Evolutionary conservation across 495 filamentous ascomycete genomes (phyloP).

Genomic region (Chlorociboria aeruginascens): DNA sequence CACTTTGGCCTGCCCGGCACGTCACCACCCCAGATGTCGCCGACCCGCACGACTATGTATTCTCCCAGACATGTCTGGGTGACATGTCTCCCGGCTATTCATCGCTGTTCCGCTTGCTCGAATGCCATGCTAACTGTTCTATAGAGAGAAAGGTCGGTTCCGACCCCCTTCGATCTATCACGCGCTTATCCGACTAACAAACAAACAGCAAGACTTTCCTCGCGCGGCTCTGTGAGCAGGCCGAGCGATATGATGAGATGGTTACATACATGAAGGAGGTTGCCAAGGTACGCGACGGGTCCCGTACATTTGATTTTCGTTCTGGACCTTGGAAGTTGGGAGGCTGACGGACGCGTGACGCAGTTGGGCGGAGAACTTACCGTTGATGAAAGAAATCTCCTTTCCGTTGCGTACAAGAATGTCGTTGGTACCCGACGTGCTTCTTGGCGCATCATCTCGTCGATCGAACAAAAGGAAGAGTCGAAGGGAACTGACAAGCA

Average conservation of each 20-base stretch:
- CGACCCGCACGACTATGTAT: too few relatives aligned
- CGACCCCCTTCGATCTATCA: background rate
- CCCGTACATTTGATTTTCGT: background rate
- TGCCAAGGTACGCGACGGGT: constrained; percentile 62
- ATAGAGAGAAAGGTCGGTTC: constrained; percentile 73
- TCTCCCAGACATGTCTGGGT: too few relatives aligned
- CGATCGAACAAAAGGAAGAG: constrained; percentile 99
- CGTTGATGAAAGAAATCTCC: constrained; percentile 97
- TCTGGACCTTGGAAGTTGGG: background rate
- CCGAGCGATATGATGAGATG: constrained; percentile 99
- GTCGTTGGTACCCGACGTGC: constrained; percentile 97
- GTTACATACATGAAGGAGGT: constrained; percentile 99
- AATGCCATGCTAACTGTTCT: constrained; percentile 11
- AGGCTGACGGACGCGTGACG: constrained; percentile 13
- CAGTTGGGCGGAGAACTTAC: constrained; percentile 89
- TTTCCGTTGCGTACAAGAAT: constrained; percentile 99
- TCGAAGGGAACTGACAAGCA: constrained; percentile 98
- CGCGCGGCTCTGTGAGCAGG: constrained; percentile 99
- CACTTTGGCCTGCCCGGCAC: too few relatives aligned
- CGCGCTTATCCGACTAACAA: constrained; percentile 5
- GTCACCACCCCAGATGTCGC: too few relatives aligned
- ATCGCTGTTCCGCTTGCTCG: background rate
- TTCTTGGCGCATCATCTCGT: constrained; percentile 99
- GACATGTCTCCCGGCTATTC: too few relatives aligned
- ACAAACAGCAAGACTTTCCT: constrained; percentile 96